A percentile compares a stretch with the other conserved stretches of the same genome.
Evolutionary conservation across 1,284 basidiomycete genomes (phyloP).

Genomic region (Tilletia setariae): DNA sequence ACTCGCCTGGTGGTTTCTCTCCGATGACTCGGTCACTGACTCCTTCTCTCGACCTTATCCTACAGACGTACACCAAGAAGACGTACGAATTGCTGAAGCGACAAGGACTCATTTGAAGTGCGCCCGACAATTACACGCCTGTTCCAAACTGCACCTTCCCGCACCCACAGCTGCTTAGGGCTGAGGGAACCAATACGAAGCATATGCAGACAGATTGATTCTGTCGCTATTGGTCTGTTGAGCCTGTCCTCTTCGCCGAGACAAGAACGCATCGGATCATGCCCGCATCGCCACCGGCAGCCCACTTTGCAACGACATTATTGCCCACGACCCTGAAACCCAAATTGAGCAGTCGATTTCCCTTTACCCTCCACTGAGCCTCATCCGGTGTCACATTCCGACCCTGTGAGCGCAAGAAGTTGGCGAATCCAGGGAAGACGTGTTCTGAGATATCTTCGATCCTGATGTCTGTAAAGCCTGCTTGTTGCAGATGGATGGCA

Average conservation of each 20-base stretch:
- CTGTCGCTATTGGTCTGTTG: neutral
- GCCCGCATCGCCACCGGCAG: constrained; percentile 35
- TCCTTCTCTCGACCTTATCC: neutral
- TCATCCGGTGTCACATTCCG: constrained; percentile 24
- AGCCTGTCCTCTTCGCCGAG: constrained; percentile 24
- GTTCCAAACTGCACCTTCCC: no score
- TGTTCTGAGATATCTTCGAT: constrained; percentile 42
- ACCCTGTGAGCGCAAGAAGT: constrained; percentile 32
- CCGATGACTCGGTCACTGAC: no score
- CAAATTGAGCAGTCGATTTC: constrained; percentile 30
- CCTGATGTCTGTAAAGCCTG: constrained; percentile 27
- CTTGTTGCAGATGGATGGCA: constrained; percentile 24
- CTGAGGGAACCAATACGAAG: no score
- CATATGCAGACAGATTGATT: neutral
- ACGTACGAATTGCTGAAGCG: constrained; percentile 53
- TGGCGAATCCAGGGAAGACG: constrained; percentile 45
- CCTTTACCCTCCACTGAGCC: neutral
- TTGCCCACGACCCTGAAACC: constrained; percentile 19
- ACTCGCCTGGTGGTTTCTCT: neutral
- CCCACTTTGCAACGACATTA: constrained; percentile 39
- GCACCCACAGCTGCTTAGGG: no score
- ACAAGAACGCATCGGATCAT: constrained; percentile 39
- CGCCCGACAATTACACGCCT: no score
- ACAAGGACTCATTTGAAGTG: constrained; percentile 45
- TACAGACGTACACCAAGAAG: constrained; percentile 48